These are phyloP conservation scores for Triticum monococcum DNA, from an alignment of 176 grass and related monocot genomes.

Conservation along the genomic window DNA sequence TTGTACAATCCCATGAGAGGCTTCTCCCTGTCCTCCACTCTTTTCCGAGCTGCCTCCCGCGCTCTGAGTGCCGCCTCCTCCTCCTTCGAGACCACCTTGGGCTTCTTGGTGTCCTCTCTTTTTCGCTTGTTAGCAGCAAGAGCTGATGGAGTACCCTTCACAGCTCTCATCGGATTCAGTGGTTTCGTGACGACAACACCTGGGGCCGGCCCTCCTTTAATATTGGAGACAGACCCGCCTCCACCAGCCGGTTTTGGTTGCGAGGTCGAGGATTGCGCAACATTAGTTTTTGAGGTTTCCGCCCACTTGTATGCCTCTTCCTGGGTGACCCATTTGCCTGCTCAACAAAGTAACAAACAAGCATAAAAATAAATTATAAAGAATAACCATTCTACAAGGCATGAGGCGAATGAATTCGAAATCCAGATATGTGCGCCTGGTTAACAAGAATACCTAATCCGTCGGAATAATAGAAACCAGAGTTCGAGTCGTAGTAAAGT, in stretches of 20 bases:
- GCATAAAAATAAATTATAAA: constrained; percentile 3
- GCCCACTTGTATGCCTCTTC: constrained; percentile 71
- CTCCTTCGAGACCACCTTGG: constrained; percentile 75
- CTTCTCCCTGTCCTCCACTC: constrained; percentile 86
- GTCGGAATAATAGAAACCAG: constrained; percentile 80
- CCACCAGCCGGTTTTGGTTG: constrained; percentile 28
- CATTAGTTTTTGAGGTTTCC: constrained; percentile 32
- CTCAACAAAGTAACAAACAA: not conserved
- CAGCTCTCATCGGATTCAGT: constrained; percentile 62
- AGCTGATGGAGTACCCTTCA: constrained; percentile 59
- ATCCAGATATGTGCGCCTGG: not conserved
- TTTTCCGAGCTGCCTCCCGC: constrained; percentile 73
- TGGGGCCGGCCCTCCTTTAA: constrained; percentile 65
- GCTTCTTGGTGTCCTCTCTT: constrained; percentile 48
- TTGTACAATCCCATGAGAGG: constrained; percentile 78
- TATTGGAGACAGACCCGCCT: not conserved
- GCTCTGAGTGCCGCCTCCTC: constrained; percentile 75
- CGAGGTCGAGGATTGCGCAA: constrained; percentile 43
- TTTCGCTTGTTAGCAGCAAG: constrained; percentile 72
- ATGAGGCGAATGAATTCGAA: not conserved
- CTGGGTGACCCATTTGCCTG: constrained; percentile 80
- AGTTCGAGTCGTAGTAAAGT: constrained; percentile 73
- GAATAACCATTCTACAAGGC: not conserved
- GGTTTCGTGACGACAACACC: constrained; percentile 62
- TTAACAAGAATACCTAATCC: constrained; percentile 53